A percentile compares a stretch with the other conserved stretches of the same genome.
phyloP scores from a whole-genome alignment of 2,329 filamentous ascomycete species.

The Hypoxylon sp. region DNA sequence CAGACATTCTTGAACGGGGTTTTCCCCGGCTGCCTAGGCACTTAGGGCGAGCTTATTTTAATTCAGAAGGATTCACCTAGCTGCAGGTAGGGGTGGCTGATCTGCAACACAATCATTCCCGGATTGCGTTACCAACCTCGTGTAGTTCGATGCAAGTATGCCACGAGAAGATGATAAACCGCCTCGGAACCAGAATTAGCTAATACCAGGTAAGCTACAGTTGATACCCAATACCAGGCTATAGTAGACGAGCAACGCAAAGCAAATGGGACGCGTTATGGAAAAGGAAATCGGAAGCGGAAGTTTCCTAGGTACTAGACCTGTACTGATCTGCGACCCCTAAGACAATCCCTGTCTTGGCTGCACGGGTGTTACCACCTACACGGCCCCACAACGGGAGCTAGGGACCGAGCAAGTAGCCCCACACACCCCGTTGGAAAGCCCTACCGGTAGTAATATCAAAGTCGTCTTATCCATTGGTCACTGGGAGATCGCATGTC shows the following conservation, averaged over 20 bases:
- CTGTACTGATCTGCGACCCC: conserved; percentile 5
- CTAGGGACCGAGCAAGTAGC: not conserved
- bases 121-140: not conserved
- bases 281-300: not conserved
- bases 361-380: conserved; percentile 14
- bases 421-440: not conserved
- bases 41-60: conserved; percentile 2
- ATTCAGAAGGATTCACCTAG: conserved; percentile 1
- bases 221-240: not conserved
- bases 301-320: not conserved
- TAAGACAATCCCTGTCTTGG: conserved; percentile 9
- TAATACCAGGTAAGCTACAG: not conserved
- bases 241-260: not conserved
- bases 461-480: conserved; percentile 11
- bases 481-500: conserved; percentile 17
- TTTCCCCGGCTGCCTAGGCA: too few relatives aligned
- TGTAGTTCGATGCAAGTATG: not conserved
- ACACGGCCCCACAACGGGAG: conserved; percentile 18
- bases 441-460: conserved; percentile 16
- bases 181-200: not conserved
- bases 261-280: not conserved
- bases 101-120: not conserved
- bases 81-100: not conserved
- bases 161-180: not conserved
- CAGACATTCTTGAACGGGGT: conserved; percentile 1